Evolutionary conservation across 352 stramenopile species (phyloP).

Genomic region (Aphanomyces astaci): DNA sequence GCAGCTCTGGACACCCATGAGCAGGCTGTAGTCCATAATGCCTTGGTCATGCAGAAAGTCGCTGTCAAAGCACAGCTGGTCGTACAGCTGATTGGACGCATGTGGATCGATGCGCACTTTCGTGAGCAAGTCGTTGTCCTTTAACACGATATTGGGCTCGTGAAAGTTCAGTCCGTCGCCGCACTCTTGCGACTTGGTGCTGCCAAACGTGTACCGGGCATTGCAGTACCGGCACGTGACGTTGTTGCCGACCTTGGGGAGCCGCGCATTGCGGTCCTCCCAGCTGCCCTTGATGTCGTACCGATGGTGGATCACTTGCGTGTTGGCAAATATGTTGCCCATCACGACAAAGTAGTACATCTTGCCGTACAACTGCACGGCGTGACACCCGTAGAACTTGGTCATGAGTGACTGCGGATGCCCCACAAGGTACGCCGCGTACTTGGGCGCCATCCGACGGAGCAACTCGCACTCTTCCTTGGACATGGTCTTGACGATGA

Average conservation of each 20-base stretch:
- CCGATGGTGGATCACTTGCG: constrained; percentile 77
- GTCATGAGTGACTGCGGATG: constrained; percentile 81
- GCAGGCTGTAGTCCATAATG: constrained; percentile 90
- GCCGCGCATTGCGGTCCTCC: constrained; percentile 80
- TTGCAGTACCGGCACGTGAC: constrained; percentile 82
- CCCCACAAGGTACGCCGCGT: constrained; percentile 76
- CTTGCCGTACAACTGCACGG: constrained; percentile 82
- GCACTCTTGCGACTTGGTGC: constrained; percentile 60
- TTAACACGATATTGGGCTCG: constrained; percentile 81
- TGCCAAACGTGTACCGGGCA: constrained; percentile 80
- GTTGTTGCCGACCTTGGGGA: constrained; percentile 69
- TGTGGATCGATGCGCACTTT: constrained; percentile 76
- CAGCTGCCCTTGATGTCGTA: constrained; percentile 91
- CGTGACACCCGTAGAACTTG: constrained; percentile 86
- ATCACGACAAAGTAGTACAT: constrained; percentile 92
- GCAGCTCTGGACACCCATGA: constrained; percentile 85
- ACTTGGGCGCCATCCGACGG: constrained; percentile 77
- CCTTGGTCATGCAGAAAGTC: constrained; percentile 83
- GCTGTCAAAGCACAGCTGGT: constrained; percentile 82
- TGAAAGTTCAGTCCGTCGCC: constrained; percentile 82
- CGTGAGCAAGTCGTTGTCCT: constrained; percentile 86
- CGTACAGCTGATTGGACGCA: constrained; percentile 76
- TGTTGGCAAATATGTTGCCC: constrained; percentile 85
- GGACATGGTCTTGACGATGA: constrained; percentile 89
- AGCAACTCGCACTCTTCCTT: constrained; percentile 80